phyloP scores from a whole-genome alignment of 2,329 filamentous ascomycete genomes.

The Trichoderma oligosporum region DNA sequence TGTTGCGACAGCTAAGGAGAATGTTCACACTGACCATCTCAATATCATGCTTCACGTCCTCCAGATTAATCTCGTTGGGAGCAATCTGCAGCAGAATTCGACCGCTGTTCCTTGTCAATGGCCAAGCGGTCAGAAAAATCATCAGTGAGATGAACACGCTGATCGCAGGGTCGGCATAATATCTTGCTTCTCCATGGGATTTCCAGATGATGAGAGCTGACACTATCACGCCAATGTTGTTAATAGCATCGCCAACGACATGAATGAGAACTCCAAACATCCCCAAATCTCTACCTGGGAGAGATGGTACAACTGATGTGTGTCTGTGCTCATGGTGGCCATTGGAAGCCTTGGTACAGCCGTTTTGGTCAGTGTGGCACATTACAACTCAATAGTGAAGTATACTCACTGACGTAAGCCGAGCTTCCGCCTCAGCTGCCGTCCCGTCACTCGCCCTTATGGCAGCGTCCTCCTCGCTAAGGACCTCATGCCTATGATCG shows the following conservation, averaged over 20 bases:
- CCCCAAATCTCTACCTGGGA: constrained; percentile 57
- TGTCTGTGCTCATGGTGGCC: constrained; percentile 51
- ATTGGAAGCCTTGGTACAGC: constrained; percentile 11
- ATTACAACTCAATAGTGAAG: not conserved
- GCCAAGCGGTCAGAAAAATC: constrained; percentile 62
- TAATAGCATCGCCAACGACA: constrained; percentile 67
- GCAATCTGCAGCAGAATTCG: constrained; percentile 65
- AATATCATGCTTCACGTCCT: constrained; percentile 65
- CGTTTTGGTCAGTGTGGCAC: not conserved
- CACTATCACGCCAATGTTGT: constrained; percentile 72
- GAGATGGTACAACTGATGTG: constrained; percentile 29
- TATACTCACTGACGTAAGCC: constrained; percentile 22
- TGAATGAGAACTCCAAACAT: constrained; percentile 69
- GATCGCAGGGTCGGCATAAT: constrained; percentile 68
- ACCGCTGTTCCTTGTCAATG: constrained; percentile 59
- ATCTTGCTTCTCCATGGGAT: constrained; percentile 52
- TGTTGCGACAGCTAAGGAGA: not conserved
- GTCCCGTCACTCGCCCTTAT: constrained; percentile 14
- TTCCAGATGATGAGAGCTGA: constrained; percentile 68
- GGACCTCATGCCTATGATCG: not conserved
- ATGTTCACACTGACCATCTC: constrained; percentile 47
- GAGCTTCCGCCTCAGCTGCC: constrained; percentile 20
- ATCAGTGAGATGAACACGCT: constrained; percentile 69
- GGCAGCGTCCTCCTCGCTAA: constrained; percentile 17
- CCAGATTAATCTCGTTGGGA: constrained; percentile 55